Conservation (phyloP, 225 moss, liverwort and hornwort genomes). For the Pleurozium schreberi region DNA sequence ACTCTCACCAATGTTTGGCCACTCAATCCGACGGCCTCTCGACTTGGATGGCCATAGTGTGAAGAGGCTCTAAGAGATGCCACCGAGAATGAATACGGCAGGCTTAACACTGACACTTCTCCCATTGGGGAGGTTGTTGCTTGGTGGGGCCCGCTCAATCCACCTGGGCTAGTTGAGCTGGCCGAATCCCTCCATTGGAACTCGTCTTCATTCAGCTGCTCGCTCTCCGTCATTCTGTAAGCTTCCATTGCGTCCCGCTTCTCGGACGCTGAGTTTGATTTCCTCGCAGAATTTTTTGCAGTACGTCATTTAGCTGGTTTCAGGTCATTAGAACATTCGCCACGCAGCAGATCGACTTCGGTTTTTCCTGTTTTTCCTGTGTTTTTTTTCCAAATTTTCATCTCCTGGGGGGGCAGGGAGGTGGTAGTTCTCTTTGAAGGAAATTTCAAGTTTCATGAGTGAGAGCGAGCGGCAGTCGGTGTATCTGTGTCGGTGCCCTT, state of each 20-base stretch:
- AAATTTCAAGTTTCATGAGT: background rate
- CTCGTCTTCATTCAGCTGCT: background rate
- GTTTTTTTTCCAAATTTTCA: no score
- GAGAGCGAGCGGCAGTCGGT: background rate
- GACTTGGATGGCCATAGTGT: no score
- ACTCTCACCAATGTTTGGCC: no score
- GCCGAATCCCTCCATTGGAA: background rate
- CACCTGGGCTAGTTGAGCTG: background rate
- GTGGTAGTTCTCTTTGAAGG: background rate
- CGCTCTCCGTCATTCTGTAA: background rate
- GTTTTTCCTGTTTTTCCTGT: no score
- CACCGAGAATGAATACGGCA: no score
- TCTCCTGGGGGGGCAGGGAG: background rate
- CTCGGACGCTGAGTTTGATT: background rate
- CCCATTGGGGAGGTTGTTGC: no score
- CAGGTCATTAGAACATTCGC: no score
- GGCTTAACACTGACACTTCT: no score
- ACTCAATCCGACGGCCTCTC: no score
- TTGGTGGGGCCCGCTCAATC: background rate
- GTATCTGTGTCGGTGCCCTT: background rate
- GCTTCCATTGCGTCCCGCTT: no score
- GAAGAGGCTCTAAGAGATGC: no score
- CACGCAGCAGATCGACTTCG: background rate
- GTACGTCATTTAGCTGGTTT: background rate
- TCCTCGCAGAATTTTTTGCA: background rate